Conservation (phyloP, 805 yeast species). For the Schizosaccharomyces pombe region DNA sequence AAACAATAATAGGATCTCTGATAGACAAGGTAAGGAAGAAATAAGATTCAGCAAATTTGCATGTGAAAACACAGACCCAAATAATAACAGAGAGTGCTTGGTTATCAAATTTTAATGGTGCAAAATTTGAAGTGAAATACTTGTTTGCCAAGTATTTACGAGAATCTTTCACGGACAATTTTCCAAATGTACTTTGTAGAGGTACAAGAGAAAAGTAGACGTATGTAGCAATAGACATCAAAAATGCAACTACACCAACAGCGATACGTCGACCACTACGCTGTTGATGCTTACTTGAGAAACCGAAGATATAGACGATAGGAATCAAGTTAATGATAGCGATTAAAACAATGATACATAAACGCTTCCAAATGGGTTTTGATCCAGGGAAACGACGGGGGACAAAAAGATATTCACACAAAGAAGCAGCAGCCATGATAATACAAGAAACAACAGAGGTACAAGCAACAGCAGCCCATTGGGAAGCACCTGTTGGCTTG, state of each 20-base stretch:
- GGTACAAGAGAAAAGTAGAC: constrained; percentile 87
- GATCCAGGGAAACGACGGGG: constrained; percentile 99
- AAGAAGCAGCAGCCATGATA: constrained; percentile 67
- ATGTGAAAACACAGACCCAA: constrained; percentile 74
- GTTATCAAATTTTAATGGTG: constrained; percentile 61
- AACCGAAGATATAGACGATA: constrained; percentile 60
- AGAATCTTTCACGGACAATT: constrained; percentile 65
- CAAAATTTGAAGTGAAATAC: constrained; percentile 82
- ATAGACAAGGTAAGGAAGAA: constrained; percentile 70
- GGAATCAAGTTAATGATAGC: constrained; percentile 62
- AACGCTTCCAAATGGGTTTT: constrained; percentile 77
- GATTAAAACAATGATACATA: constrained; percentile 45
- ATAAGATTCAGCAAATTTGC: constrained; percentile 78
- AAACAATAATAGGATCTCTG: constrained; percentile 82
- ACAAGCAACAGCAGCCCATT: constrained; percentile 81
- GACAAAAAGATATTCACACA: constrained; percentile 85
- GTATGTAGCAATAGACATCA: constrained; percentile 64
- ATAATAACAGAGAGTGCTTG: constrained; percentile 89
- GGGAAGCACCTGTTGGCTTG: constrained; percentile 68
- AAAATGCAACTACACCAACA: constrained; percentile 69
- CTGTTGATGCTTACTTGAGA: constrained; percentile 32
- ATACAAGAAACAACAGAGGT: constrained; percentile 74
- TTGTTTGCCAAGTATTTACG: constrained; percentile 83
- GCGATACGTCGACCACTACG: constrained; percentile 46
- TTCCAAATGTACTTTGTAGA: constrained; percentile 82